phyloP scores from a whole-genome alignment of 345 rosid genomes.

The Fremontodendron californicum region DNA sequence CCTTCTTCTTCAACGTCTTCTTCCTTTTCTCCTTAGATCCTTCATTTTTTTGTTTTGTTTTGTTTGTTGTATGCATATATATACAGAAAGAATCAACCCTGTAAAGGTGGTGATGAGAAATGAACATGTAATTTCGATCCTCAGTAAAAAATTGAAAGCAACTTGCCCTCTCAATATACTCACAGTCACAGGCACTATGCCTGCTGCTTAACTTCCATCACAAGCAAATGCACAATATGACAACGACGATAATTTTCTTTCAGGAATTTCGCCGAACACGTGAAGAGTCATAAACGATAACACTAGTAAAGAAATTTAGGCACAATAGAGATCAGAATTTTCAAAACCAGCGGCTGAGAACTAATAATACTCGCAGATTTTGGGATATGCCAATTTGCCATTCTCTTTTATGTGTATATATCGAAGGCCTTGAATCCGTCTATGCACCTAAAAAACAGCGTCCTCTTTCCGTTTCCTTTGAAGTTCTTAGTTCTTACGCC shows the following conservation, averaged over 20 bases:
- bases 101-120: neutral
- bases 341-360: neutral
- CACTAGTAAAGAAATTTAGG: neutral
- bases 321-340: neutral
- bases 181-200: neutral
- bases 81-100: constrained; percentile 17
- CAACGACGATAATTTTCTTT: neutral
- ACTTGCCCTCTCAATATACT: neutral
- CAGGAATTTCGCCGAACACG: constrained; percentile 26
- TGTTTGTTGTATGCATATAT: constrained; percentile 26
- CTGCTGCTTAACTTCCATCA: neutral
- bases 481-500: neutral
- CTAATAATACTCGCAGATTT: neutral
- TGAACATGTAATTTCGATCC: neutral
- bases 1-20: constrained; percentile 35
- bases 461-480: neutral
- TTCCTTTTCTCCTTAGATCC: constrained; percentile 27
- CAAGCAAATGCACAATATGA: neutral
- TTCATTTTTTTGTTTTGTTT: constrained; percentile 10
- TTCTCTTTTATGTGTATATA: neutral
- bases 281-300: neutral
- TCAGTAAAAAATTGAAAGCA: neutral
- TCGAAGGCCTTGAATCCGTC: neutral
- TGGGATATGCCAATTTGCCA: neutral
- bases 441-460: neutral